Evolutionary conservation across 106 monocot species (phyloP).

Genomic region (Vanilla planifolia): DNA sequence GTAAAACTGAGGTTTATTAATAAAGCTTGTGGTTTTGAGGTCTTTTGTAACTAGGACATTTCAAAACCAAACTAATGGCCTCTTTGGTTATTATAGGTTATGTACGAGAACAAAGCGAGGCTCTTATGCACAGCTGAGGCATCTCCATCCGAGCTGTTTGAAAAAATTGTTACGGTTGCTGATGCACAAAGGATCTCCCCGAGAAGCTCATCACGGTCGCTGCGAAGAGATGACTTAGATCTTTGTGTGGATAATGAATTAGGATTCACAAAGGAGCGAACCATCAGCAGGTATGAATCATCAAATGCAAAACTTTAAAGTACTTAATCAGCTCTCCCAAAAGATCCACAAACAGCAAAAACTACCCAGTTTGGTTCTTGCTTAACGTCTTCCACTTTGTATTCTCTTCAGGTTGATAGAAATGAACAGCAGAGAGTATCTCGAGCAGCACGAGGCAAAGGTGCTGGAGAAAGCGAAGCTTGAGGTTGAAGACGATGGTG

Average conservation of each 20-base stretch:
- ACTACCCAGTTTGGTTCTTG: background rate
- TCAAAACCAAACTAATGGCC: too few species aligned
- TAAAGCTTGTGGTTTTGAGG: too few species aligned
- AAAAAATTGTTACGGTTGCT: conserved; percentile 62
- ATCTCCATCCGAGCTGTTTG: conserved; percentile 56
- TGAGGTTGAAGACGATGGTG: conserved; percentile 17
- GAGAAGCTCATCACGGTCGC: conserved; percentile 72
- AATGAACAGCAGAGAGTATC: conserved; percentile 92
- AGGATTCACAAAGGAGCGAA: conserved; percentile 96
- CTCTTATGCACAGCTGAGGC: conserved; percentile 83
- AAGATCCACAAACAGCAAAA: too few species aligned
- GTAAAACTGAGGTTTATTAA: too few species aligned
- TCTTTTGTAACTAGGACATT: too few species aligned
- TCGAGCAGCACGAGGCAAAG: conserved; percentile 62
- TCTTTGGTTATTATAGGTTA: conserved; percentile 54
- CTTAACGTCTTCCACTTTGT: background rate
- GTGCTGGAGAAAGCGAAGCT: conserved; percentile 17
- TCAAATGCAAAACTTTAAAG: too few species aligned
- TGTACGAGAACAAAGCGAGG: conserved; percentile 86
- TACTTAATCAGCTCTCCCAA: too few species aligned
- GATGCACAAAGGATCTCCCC: conserved; percentile 76
- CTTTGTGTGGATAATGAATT: conserved; percentile 97
- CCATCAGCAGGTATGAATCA: conserved; percentile 76
- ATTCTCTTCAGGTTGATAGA: conserved; percentile 61
- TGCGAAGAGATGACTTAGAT: conserved; percentile 59